Evolutionary conservation across 148 eudicot species (phyloP), one percentile per base, ranked within the genome.

Genomic region (Polygonum maritimum): DNA sequence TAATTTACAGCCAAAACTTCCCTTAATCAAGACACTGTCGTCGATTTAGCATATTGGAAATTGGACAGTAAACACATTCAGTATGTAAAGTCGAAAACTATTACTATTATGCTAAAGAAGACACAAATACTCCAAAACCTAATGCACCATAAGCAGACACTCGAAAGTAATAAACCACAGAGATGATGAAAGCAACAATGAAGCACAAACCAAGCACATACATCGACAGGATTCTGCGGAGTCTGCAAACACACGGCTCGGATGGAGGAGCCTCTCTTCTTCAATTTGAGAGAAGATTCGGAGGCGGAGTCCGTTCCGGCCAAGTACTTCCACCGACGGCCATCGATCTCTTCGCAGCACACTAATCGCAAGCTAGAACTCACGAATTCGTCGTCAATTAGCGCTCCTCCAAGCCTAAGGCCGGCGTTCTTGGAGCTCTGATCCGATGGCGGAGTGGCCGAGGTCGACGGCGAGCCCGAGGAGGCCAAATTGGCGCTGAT

Each of bases 291-390:
- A 89, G 41, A 87, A 84, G 54, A 87, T 89, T 40, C 86, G 85
- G 90, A 90, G 92, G 18, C 92, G 81, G 2, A 90, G 7, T 48
- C 75, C 9, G 51, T 11, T 21, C 10, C 54, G 15, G 75, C 75
- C 75, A 87, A 82, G 57, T 89, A 91, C 48, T 88, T 88, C 91
- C 96, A 95, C 16, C 92, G 83, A 2, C 92, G 86, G 0, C 99
- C 99, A 63, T 92, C 97, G 35, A 95, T 81, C 84, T 92, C 97
- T 80, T 95, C 99, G 76, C 87, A 81, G 33, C 97, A 92, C 65
- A 95, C 83, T 84, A 92, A 82, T 54, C 90, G 84, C 85, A 90
- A 84, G 77, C 87, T 94, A 19, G 96, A 86, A 76, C 81, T 86
- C 16, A 95, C 75, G 35, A 78, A 89, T 74, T 89, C 93, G 26